Evolutionary conservation across 345 rosid species (phyloP), one percentile per base, ranked within the genome.

Genomic region (Anacardium occidentale): DNA sequence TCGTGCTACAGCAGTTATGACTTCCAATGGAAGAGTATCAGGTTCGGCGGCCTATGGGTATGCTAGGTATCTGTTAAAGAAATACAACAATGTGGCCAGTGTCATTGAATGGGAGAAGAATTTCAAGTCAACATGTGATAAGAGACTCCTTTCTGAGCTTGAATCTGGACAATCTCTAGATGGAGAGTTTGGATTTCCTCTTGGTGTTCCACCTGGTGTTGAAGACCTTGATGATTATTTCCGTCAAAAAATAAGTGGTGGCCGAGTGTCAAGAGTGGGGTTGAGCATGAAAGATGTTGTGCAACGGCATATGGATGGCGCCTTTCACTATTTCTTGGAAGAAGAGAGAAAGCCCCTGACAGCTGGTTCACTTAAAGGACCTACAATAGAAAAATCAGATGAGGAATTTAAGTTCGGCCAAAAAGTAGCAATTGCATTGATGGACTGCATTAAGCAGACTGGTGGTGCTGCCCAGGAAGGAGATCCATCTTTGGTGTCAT

Each of bases 381-480:
- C 80, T 42, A 77, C 76, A 29, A 18, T 81, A 67, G 97, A 92
- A 71, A 95, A 88, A 72, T 81, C 78, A 51, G 96, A 89, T 67
- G 91, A 90, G 65, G 94, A 85, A 70, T 85, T 79, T 85, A 93
- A 86, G 80, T 83, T 85, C 61, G 94, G 97, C 69, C 98, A 96
- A 72, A 95, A 87, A 75, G 90, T 93, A 69, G 82, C 87, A 71
- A 60, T 76, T 70, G 97, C 84, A 65, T 74, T 96, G 61, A 78
- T 85, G 97, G 97, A 91, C 2, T 90, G 95, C 78, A 85, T 96
- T 67, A 86, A 81, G 80, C 98, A 96, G 83, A 90, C 90, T 22
- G 97, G 95, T 29, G 98, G 99, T 74, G 98, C 99, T 77, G 91
- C 94, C 62, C 99, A 96, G 72, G 99, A 96, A 81, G 97, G 99